Evolutionary conservation across 345 rosid species (phyloP).

Genomic region (Eucalyptus albens): DNA sequence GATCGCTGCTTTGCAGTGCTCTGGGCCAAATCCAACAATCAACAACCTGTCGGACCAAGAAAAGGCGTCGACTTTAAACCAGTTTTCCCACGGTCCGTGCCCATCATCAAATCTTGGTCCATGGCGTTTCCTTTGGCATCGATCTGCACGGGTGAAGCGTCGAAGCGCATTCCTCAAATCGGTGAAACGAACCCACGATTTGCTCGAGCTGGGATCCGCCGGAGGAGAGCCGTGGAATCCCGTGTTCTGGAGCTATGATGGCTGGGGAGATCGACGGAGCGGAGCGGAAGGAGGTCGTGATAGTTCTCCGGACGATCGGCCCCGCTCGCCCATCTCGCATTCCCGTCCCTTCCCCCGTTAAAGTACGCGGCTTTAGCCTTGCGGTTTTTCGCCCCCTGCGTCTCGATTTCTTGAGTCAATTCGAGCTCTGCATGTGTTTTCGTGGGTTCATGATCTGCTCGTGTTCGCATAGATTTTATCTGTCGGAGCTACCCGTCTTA

Average conservation of each 20-base stretch:
- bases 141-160: background rate
- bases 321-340: constrained; percentile 66
- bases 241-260: background rate
- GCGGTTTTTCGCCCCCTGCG: background rate
- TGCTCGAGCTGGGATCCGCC: background rate
- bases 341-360: constrained; percentile 39
- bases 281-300: constrained; percentile 19
- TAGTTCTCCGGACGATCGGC: constrained; percentile 60
- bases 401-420: background rate
- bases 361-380: constrained; percentile 10
- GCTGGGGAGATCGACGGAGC: constrained; percentile 6
- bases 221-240: background rate
- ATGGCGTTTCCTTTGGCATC: background rate
- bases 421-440: background rate
- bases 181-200: background rate
- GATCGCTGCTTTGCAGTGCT: background rate
- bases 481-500: background rate
- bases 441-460: background rate
- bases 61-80: background rate
- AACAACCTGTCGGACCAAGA: background rate
- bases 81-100: background rate
- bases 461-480: background rate
- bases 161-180: background rate
- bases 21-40: background rate
- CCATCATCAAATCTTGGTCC: background rate